Evolutionary conservation across 2,329 filamentous ascomycete species (phyloP).

Genomic region (Colletotrichum sp.): DNA sequence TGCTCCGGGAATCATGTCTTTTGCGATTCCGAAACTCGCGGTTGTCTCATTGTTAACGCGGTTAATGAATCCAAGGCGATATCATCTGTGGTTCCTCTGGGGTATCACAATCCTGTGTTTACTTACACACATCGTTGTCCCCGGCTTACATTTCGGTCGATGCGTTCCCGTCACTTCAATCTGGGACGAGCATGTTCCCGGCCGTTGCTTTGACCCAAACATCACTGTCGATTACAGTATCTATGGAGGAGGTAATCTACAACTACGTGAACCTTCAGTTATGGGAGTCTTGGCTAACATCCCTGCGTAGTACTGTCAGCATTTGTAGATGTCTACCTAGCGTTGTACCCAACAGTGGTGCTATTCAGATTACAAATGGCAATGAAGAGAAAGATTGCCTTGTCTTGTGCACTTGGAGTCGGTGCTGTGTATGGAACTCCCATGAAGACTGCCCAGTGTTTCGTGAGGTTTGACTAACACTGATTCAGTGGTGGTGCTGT

Average conservation of each 20-base stretch:
- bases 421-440: constrained; percentile 35
- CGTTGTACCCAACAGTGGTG: constrained; percentile 43
- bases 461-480: neutral
- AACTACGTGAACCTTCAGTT: neutral
- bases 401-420: constrained; percentile 41
- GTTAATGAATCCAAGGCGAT: constrained; percentile 39
- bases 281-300: neutral
- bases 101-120: constrained; percentile 33
- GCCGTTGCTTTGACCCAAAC: constrained; percentile 37
- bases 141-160: constrained; percentile 41
- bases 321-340: constrained; percentile 44
- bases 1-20: constrained; percentile 40
- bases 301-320: constrained; percentile 33
- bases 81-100: constrained; percentile 41
- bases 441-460: neutral
- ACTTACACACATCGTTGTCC: constrained; percentile 38
- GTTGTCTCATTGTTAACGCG: constrained; percentile 41
- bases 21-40: constrained; percentile 45
- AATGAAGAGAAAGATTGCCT: constrained; percentile 43
- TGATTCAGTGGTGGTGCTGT: constrained; percentile 22
- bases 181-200: constrained; percentile 41
- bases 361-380: constrained; percentile 41
- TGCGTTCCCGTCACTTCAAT: constrained; percentile 42
- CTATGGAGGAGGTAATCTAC: neutral
- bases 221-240: constrained; percentile 39